Conservation (phyloP, 495 filamentous ascomycete species). For the Penicillium verhagenii region DNA sequence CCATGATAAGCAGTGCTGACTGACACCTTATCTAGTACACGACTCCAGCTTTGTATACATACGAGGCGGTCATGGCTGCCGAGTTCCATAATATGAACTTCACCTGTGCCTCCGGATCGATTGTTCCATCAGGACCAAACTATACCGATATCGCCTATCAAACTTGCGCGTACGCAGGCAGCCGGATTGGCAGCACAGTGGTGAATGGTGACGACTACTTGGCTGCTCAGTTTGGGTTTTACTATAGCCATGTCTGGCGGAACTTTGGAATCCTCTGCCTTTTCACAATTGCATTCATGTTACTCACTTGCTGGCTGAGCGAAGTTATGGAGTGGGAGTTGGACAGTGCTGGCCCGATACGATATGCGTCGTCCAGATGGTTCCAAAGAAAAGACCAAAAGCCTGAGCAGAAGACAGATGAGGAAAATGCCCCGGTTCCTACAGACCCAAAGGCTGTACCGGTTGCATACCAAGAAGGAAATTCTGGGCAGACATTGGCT, state of each 20-base stretch:
- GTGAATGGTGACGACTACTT: constrained; percentile 56
- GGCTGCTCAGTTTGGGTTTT: constrained; percentile 51
- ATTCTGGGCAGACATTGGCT: constrained; percentile 34
- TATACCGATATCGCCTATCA: constrained; percentile 52
- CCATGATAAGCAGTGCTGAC: not conserved
- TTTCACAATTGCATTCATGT: constrained; percentile 56
- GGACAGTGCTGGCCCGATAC: constrained; percentile 61
- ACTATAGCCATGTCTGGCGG: constrained; percentile 58
- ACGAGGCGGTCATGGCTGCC: constrained; percentile 62
- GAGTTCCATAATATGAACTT: constrained; percentile 47
- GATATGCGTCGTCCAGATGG: constrained; percentile 45
- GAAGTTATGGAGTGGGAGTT: constrained; percentile 58
- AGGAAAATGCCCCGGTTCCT: constrained; percentile 39
- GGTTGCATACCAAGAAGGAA: constrained; percentile 7
- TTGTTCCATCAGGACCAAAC: constrained; percentile 57
- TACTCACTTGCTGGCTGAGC: constrained; percentile 55
- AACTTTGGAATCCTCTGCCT: constrained; percentile 65
- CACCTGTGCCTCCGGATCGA: constrained; percentile 47
- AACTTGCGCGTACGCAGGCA: constrained; percentile 58
- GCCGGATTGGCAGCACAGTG: constrained; percentile 43
- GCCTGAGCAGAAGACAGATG: constrained; percentile 38
- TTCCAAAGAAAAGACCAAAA: constrained; percentile 43
- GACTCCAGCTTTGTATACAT: constrained; percentile 69
- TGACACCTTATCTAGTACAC: constrained; percentile 34
- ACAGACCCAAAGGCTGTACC: constrained; percentile 19